These are phyloP conservation scores for Neurospora sp. DNA, from an alignment of 495 filamentous ascomycete species.

Conservation along the genomic window DNA sequence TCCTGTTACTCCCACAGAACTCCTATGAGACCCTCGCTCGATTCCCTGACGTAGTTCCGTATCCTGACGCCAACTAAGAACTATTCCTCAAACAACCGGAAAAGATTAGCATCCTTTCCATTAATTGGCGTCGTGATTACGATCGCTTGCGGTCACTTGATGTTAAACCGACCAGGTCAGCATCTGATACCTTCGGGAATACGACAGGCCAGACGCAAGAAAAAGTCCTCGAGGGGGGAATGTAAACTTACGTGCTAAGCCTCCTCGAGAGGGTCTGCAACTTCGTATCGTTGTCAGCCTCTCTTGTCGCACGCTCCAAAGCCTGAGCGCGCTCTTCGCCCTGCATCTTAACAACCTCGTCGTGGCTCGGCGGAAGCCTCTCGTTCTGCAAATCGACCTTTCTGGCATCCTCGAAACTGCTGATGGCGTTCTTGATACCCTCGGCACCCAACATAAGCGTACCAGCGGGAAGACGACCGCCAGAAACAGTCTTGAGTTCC, in stretches of 20 bases:
- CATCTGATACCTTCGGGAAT: background rate
- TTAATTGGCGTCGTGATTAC: background rate
- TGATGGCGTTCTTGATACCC: slow-evolving; percentile 98
- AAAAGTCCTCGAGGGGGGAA: background rate
- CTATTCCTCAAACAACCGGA: background rate
- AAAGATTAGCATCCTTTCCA: background rate
- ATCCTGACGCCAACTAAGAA: background rate
- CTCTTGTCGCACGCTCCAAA: slow-evolving; percentile 68
- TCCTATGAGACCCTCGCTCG: background rate
- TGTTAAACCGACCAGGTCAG: background rate
- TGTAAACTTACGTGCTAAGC: slow-evolving; percentile 81
- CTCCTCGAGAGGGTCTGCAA: slow-evolving; percentile 76
- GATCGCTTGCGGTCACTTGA: slow-evolving; percentile 22
- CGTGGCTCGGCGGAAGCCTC: slow-evolving; percentile 79
- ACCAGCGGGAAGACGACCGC: slow-evolving; percentile 85
- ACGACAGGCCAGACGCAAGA: background rate
- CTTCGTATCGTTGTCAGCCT: slow-evolving; percentile 85
- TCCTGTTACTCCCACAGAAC: background rate
- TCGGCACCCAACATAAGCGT: slow-evolving; percentile 97
- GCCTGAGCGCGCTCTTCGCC: slow-evolving; percentile 73
- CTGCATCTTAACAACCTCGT: slow-evolving; percentile 73
- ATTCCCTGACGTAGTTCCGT: background rate
- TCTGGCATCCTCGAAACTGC: slow-evolving; percentile 91
- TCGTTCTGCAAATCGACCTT: slow-evolving; percentile 98
- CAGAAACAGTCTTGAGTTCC: slow-evolving; percentile 92